Conservation (phyloP, 768 basidiomycete species). For the Ramaria sp. region DNA sequence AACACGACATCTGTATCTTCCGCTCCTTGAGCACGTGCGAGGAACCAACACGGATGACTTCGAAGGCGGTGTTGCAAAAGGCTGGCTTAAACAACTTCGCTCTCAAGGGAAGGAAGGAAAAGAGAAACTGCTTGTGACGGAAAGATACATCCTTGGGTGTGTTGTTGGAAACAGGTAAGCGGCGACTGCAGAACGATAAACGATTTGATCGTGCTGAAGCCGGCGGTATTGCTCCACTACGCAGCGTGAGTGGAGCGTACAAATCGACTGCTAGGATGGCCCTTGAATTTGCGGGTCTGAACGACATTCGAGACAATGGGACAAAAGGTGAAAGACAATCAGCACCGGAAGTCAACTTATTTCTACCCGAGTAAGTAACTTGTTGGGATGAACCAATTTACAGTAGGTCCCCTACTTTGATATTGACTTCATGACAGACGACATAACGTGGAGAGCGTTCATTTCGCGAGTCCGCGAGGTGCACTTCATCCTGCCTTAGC, state of each 20-base stretch:
- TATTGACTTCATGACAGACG: conserved; percentile 31
- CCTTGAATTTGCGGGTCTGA: conserved; percentile 52
- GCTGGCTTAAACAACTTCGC: conserved; percentile 43
- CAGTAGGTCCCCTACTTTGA: background rate
- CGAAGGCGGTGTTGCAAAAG: conserved; percentile 50
- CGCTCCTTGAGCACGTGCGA: conserved; percentile 34
- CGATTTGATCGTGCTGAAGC: background rate
- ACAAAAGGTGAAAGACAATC: conserved; percentile 12
- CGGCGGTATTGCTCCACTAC: background rate
- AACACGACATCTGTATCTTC: conserved; percentile 8
- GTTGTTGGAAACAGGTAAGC: conserved; percentile 62
- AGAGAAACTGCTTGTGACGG: conserved; percentile 40
- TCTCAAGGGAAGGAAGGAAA: conserved; percentile 31
- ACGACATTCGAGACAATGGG: conserved; percentile 10
- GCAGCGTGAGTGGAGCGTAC: conserved; percentile 59
- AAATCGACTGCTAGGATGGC: conserved; percentile 63
- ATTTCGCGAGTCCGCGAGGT: conserved; percentile 37
- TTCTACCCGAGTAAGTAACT: conserved; percentile 47
- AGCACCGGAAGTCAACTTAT: conserved; percentile 37
- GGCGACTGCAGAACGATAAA: background rate
- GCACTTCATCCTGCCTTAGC: conserved; percentile 55
- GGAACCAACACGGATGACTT: conserved; percentile 72
- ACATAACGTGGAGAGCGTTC: conserved; percentile 68
- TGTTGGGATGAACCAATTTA: background rate
- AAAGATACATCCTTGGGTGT: conserved; percentile 56